These are phyloP conservation scores for Talaromyces islandicus DNA, from an alignment of 2,329 filamentous ascomycete genomes.

Conservation along the genomic window DNA sequence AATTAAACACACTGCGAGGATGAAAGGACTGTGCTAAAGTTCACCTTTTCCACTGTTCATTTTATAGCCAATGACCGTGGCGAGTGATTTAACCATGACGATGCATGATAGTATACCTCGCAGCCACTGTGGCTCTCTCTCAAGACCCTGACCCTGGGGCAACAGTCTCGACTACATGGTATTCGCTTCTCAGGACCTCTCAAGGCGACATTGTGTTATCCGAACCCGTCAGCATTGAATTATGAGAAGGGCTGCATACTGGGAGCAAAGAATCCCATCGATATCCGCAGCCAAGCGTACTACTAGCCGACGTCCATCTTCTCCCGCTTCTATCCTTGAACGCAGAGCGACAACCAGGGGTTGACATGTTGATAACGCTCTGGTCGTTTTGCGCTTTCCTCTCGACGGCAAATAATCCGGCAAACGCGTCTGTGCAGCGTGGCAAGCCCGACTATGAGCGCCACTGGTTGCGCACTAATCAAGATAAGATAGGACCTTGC, in stretches of 20 bases:
- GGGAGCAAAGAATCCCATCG: not conserved
- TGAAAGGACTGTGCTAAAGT: not conserved
- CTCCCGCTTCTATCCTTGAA: not conserved
- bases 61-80: conserved; percentile 5
- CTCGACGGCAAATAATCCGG: not conserved
- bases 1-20: not conserved
- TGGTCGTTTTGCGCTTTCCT: not conserved
- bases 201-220: not conserved
- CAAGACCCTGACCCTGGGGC: not conserved
- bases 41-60: not conserved
- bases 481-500: not conserved
- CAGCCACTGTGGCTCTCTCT: not conserved
- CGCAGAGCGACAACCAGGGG: not conserved
- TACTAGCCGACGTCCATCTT: not conserved
- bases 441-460: not conserved
- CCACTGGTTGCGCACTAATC: not conserved
- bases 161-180: not conserved
- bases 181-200: not conserved
- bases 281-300: not conserved
- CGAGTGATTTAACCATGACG: conserved; percentile 11
- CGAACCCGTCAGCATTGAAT: not conserved
- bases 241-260: not conserved
- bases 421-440: not conserved
- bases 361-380: not conserved
- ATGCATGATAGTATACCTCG: not conserved